These are phyloP conservation scores for Ceratocystis eucalypticola DNA, from an alignment of 2,329 filamentous ascomycete genomes.

Conservation along the genomic window DNA sequence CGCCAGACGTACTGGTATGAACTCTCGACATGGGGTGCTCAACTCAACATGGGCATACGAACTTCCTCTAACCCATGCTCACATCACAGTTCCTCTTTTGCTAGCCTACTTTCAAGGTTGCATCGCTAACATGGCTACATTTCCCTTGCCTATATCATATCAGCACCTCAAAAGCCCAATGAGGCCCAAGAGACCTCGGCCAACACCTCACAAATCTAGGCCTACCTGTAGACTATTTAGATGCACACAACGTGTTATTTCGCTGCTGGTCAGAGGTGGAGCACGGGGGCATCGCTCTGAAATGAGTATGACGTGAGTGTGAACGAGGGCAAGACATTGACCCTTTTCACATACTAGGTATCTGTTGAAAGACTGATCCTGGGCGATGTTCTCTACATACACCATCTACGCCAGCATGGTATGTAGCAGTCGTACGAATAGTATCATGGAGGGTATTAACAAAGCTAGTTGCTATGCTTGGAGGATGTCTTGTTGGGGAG, in stretches of 20 bases:
- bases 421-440: not conserved
- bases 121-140: not conserved
- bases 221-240: not conserved
- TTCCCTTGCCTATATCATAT: not conserved
- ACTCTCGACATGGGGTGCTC: not conserved
- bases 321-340: not conserved
- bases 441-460: not conserved
- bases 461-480: no score
- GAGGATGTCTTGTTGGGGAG: no score
- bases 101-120: not conserved
- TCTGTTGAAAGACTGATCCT: not conserved
- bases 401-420: not conserved
- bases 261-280: not conserved
- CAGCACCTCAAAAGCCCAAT: no score
- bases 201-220: not conserved
- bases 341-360: not conserved
- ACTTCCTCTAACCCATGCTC: not conserved
- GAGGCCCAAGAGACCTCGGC: no score
- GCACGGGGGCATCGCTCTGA: not conserved
- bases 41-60: not conserved
- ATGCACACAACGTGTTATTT: not conserved
- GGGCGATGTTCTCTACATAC: not conserved
- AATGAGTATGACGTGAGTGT: not conserved
- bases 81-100: constrained; percentile 1
- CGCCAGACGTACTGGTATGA: not conserved